Evolutionary conservation across 352 stramenopile genomes (phyloP), one percentile per base, ranked within the genome.

Genomic region (Phytophthora constricta): DNA sequence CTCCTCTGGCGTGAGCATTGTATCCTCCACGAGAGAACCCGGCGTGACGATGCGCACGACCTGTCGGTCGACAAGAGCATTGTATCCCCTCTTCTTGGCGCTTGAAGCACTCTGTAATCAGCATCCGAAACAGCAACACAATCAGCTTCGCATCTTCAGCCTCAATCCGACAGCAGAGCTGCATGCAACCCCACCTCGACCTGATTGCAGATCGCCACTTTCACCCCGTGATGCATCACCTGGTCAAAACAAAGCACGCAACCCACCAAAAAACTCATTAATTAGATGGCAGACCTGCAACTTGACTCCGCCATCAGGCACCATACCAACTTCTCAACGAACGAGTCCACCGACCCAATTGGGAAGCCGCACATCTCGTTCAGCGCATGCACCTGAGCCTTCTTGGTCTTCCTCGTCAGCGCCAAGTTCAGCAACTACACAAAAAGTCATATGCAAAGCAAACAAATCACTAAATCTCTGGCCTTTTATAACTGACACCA

Each of bases 151-250:
- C 31, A 37, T 11, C 13, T 37, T n/a, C n/a, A n/a, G n/a, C n/a
- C n/a, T n/a, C n/a, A n/a, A n/a, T n/a, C n/a, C n/a, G n/a, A 34
- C 5, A 13, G 25, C 47, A 48, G 46, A 42, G 14, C 13, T 28
- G 8, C 5, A 20, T 64, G 34, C 1, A 52, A 53, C 41, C 1
- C 19, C 34, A 91, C 84, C 76, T 94, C 84, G 8, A 90, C 70
- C 74, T 94, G 86, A 61, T 92, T 92, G 58, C 86, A 94, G 43
- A 94, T 88, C 2, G 86, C 86, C n/a, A 94, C 84, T 64, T 92
- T 94, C 1, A 91, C 72, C 7, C 86, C 86, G 58, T 94, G 86
- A 58, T 94, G 86, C 77, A 91, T 92, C 41, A 92, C 83, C 83
- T 91, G 41, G 5, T 46, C 22, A 8, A 26, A 31, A 39, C 23